Conservation (phyloP, 495 filamentous ascomycete species). For the Umbilicaria muhlenbergii region DNA sequence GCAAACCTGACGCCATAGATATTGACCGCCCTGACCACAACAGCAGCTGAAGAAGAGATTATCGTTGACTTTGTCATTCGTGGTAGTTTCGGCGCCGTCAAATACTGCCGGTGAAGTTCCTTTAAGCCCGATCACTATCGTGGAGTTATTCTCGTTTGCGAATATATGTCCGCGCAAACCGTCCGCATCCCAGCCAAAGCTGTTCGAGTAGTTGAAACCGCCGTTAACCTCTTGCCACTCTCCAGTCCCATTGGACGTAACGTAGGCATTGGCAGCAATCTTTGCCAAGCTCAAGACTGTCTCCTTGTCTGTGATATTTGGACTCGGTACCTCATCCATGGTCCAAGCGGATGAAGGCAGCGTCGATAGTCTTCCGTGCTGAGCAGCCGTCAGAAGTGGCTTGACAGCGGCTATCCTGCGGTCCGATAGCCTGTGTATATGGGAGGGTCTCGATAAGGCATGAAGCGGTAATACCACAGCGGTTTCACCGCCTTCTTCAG, state of each 20-base stretch:
- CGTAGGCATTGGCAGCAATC: constrained; percentile 83
- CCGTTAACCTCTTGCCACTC: constrained; percentile 75
- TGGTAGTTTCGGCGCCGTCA: constrained; percentile 87
- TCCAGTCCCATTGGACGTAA: constrained; percentile 46
- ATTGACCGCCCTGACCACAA: constrained; percentile 80
- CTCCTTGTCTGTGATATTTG: constrained; percentile 72
- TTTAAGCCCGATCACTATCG: constrained; percentile 83
- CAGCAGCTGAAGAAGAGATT: constrained; percentile 97
- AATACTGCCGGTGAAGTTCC: constrained; percentile 83
- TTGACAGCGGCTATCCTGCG: constrained; percentile 62
- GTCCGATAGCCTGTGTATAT: constrained; percentile 69
- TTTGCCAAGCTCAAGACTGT: constrained; percentile 71
- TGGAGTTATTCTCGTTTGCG: constrained; percentile 67
- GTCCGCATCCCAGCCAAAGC: constrained; percentile 85
- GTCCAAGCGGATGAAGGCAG: constrained; percentile 64
- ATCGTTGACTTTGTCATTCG: constrained; percentile 94
- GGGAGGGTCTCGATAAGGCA: constrained; percentile 42
- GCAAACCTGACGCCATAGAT: constrained; percentile 79
- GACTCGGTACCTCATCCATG: constrained; percentile 59
- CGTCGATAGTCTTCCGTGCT: constrained; percentile 41
- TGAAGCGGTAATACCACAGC: constrained; percentile 19
- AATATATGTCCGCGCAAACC: constrained; percentile 89
- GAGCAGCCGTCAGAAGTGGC: constrained; percentile 51
- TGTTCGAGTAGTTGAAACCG: constrained; percentile 63
- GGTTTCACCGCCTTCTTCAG: constrained; percentile 42